These are phyloP conservation scores for Hypomontagnella monticulosa DNA, from an alignment of 495 filamentous ascomycete genomes.

Conservation along the genomic window DNA sequence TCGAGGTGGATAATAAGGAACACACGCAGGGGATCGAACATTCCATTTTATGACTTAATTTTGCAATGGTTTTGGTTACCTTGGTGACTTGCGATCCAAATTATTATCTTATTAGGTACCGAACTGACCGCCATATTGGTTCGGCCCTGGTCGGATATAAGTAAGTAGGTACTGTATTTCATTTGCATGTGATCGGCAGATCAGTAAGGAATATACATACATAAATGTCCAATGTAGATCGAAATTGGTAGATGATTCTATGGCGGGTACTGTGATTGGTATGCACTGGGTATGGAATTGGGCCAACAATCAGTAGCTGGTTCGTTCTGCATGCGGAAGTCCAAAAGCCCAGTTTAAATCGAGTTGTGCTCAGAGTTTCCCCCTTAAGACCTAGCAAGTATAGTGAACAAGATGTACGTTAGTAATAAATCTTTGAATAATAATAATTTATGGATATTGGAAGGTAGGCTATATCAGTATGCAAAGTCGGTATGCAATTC, in stretches of 20 bases:
- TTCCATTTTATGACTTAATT: not conserved
- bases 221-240: not conserved
- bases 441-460: too few species aligned
- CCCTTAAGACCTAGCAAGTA: too few species aligned
- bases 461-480: too few species aligned
- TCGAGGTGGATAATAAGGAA: constrained; percentile 9
- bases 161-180: not conserved
- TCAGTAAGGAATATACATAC: not conserved
- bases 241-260: constrained; percentile 35
- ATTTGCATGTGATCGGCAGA: constrained; percentile 14
- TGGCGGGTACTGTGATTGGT: constrained; percentile 1
- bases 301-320: too few species aligned
- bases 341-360: too few species aligned
- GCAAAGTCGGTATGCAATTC: too few species aligned
- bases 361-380: too few species aligned
- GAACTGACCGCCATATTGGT: not conserved
- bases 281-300: too few species aligned
- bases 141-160: constrained; percentile 24
- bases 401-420: too few species aligned
- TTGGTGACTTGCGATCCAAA: too few species aligned
- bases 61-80: not conserved
- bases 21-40: constrained; percentile 13
- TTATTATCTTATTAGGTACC: not conserved
- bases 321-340: too few species aligned
- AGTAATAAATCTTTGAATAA: too few species aligned